phyloP scores from a whole-genome alignment of 1,284 basidiomycete genomes.

The Apiotrichum laibachii region DNA sequence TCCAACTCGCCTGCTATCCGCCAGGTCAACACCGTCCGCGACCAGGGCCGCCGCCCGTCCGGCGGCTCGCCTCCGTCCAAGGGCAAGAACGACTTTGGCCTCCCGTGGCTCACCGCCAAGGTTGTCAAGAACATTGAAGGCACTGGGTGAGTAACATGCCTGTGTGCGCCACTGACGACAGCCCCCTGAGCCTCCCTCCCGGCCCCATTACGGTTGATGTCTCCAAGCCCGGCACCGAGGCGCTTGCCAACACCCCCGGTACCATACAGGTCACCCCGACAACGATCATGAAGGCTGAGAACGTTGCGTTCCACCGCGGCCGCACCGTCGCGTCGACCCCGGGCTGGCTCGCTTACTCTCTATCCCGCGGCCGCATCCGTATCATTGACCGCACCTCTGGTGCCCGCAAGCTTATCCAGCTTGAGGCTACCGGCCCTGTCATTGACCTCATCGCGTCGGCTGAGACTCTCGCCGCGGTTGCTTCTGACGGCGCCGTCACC shows the following conservation, averaged over 20 bases:
- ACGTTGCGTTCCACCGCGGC: slow-evolving; percentile 24
- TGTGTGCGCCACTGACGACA: slow-evolving; percentile 19
- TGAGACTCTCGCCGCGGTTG: slow-evolving; percentile 33
- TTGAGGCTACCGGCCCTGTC: slow-evolving; percentile 26
- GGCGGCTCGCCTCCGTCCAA: background rate
- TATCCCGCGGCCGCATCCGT: slow-evolving; percentile 37
- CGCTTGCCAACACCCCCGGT: slow-evolving; percentile 26
- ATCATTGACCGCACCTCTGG: slow-evolving; percentile 38
- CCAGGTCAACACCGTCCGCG: background rate
- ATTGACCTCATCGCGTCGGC: slow-evolving; percentile 35
- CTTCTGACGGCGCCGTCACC: slow-evolving; percentile 27
- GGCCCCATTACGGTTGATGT: slow-evolving; percentile 31
- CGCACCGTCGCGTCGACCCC: slow-evolving; percentile 35
- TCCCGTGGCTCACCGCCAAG: too few species aligned
- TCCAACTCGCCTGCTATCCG: background rate
- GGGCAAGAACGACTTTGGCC: slow-evolving; percentile 9
- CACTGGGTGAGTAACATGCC: slow-evolving; percentile 24
- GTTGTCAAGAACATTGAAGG: too few species aligned
- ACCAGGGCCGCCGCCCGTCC: background rate
- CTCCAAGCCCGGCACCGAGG: slow-evolving; percentile 31
- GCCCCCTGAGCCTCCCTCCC: slow-evolving; percentile 25
- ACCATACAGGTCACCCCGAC: slow-evolving; percentile 31
- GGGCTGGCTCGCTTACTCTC: slow-evolving; percentile 40
- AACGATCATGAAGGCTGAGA: slow-evolving; percentile 34
- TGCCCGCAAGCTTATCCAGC: slow-evolving; percentile 34